Base-by-base conservation (phyloP, 805 yeast species). In the Candida chilensis region DNA sequence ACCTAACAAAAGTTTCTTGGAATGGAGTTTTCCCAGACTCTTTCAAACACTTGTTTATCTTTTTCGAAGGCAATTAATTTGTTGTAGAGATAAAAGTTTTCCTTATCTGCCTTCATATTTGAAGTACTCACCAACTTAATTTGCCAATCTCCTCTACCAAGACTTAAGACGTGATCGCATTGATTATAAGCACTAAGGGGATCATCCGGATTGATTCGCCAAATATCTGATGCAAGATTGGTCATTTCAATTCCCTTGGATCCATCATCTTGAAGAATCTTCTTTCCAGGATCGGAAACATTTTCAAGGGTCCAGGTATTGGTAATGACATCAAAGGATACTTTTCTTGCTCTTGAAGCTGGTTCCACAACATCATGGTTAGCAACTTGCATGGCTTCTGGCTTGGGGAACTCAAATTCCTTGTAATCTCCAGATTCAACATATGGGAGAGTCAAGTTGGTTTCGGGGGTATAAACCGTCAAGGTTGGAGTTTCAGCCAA, bases 61-160 rank as follows among this genome's bases (percentile, higher is more conserved):
- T 50, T 47, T 31, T 64, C 65, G 35, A 36, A 55, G 1, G 66
- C 67, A 18, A 42, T 50, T 15, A 59, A 21, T 27, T 41, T 41
- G 31, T 57, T 57, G 18, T 42, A 35, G 27, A 64, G 33, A 29
- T 47, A 41, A 37, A 60, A 63, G 30, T 49, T 51, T 0, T 48
- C 47, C 6, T 31, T 31, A 31, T 60, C 66, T 3, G 55, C 35
- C 11, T 38, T 46, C 47, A 64, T 35, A 1, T 38, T 35, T 4
- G 65, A 50, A 15, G 35, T 37, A 13, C 57, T 45, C 27, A 49
- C 54, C 21, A 62, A 27, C 29, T 47, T 57, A 29, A 52, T 52
- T 12, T 50, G 44, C 70, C 68, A 64, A 27, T 47, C 49, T 3
- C 49, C 57, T 40, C 69, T 55, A 6, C 67, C 67, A 48, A 61